Conservation (phyloP, 2,329 filamentous ascomycete species). For the Aureobasidium sp. region DNA sequence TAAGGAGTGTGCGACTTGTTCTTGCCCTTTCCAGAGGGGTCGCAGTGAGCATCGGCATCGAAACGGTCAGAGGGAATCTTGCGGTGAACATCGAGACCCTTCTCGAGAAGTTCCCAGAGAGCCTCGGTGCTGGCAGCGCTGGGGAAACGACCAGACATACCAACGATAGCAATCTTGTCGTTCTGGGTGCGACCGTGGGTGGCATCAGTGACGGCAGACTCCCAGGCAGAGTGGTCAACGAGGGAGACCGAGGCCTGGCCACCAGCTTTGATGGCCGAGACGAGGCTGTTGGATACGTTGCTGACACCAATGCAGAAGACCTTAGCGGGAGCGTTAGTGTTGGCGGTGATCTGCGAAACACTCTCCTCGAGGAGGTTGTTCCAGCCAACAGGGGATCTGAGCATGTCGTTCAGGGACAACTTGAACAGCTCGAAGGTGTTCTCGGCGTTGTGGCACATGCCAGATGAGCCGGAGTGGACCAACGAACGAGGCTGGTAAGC, state of each 20-base stretch:
- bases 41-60: slow-evolving; percentile 60
- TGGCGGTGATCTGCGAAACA: slow-evolving; percentile 37
- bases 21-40: slow-evolving; percentile 61
- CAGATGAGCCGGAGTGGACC: slow-evolving; percentile 39
- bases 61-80: slow-evolving; percentile 63
- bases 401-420: slow-evolving; percentile 35
- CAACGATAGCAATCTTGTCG: slow-evolving; percentile 76
- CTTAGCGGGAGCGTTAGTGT: slow-evolving; percentile 32
- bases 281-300: slow-evolving; percentile 47
- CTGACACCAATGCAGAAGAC: slow-evolving; percentile 43
- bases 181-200: slow-evolving; percentile 40
- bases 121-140: slow-evolving; percentile 61
- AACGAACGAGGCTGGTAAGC: slow-evolving; percentile 34
- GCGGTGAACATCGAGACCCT: slow-evolving; percentile 65
- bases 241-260: slow-evolving; percentile 36
- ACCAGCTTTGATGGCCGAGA: slow-evolving; percentile 44
- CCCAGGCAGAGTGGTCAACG: slow-evolving; percentile 38
- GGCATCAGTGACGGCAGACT: slow-evolving; percentile 20
- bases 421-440: slow-evolving; percentile 38
- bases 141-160: slow-evolving; percentile 70
- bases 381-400: slow-evolving; percentile 40
- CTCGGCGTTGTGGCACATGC: slow-evolving; percentile 37
- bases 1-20: slow-evolving; percentile 72
- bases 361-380: slow-evolving; percentile 39
- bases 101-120: slow-evolving; percentile 66